Percentiles rank a stretch among this genome's conserved stretches.
Conservation (phyloP, 345 rosid species). For the Acer negundo region DNA sequence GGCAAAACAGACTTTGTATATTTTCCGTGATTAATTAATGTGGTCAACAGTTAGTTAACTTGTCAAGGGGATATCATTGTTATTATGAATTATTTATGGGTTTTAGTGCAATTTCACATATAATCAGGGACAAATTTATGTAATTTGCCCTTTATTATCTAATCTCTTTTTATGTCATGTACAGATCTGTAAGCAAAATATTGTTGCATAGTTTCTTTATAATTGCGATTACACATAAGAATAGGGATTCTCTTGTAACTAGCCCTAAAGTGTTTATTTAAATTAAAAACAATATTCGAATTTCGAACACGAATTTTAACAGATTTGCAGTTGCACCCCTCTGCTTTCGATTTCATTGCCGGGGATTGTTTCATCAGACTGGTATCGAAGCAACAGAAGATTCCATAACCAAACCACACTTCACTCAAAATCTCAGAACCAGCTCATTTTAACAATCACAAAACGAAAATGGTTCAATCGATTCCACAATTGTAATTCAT, state of each 20-base stretch:
- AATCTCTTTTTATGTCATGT: too few relatives aligned
- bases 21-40: too few relatives aligned
- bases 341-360: neutral
- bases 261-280: neutral
- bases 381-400: neutral
- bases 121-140: too few relatives aligned
- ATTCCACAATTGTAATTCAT: neutral
- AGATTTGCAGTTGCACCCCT: neutral
- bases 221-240: neutral
- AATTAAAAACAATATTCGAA: neutral
- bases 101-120: too few relatives aligned
- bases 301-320: neutral
- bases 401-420: neutral
- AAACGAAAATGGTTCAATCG: slow-evolving; percentile 6
- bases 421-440: neutral
- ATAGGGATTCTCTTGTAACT: neutral
- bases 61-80: too few relatives aligned
- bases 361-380: neutral
- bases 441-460: neutral
- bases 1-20: too few relatives aligned
- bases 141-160: too few relatives aligned
- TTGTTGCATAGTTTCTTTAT: too few relatives aligned
- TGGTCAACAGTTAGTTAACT: too few relatives aligned
- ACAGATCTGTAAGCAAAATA: too few relatives aligned
- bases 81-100: too few relatives aligned